Percentiles rank a stretch among this genome's conserved stretches.
phyloP scores from a whole-genome alignment of 108 stramenopile species.

The Aurantiochytrium sp. region DNA sequence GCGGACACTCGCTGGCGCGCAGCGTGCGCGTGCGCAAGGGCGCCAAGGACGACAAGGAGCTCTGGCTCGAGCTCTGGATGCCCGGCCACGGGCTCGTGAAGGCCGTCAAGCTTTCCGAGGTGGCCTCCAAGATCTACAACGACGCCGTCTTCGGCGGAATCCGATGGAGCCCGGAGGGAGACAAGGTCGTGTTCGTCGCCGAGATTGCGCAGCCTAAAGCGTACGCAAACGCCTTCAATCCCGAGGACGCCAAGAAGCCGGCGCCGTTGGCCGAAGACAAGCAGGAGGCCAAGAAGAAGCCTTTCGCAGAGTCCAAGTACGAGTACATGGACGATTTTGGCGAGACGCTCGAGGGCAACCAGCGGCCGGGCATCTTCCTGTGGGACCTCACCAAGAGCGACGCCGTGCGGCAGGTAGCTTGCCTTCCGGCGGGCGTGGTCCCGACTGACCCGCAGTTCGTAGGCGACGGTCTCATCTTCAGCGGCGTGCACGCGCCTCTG shows the following conservation, averaged over 20 bases:
- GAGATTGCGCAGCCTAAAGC: neutral
- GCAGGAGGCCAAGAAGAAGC: too few species aligned
- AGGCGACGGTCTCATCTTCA: neutral
- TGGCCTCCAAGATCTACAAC: neutral
- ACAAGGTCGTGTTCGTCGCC: neutral
- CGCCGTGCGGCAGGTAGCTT: neutral
- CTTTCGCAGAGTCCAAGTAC: neutral
- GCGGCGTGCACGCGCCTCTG: neutral
- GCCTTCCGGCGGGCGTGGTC: neutral
- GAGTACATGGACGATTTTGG: neutral
- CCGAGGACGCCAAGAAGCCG: neutral
- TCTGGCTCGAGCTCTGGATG: neutral
- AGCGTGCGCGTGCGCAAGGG: neutral
- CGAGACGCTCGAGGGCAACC: constrained; percentile 2
- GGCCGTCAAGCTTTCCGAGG: neutral
- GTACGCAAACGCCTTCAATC: neutral
- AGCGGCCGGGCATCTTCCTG: neutral
- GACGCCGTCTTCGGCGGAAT: neutral
- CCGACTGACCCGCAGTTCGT: neutral
- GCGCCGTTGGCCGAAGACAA: too few species aligned
- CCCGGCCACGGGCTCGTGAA: neutral
- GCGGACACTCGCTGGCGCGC: too few species aligned
- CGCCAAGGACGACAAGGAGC: neutral
- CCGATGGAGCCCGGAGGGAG: neutral
- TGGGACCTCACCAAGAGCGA: neutral